Evolutionary conservation across 805 yeast species (phyloP).

Genomic region (Ogataea ganodermae): DNA sequence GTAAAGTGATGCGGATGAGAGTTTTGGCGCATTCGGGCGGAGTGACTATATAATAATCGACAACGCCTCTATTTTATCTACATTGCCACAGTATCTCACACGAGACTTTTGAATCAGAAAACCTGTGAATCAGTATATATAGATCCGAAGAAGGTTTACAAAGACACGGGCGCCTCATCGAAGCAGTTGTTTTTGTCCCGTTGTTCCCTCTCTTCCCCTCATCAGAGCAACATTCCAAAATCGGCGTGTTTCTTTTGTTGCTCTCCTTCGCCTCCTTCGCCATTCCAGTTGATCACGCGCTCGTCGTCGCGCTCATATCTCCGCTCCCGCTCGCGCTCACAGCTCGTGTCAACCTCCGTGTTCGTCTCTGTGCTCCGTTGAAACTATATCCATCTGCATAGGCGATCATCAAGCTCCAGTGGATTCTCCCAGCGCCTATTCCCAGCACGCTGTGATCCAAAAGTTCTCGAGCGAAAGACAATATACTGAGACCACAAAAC

Average conservation of each 20-base stretch:
- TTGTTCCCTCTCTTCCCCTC: background rate
- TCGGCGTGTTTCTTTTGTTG: background rate
- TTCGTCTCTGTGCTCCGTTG: background rate
- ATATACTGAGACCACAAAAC: slow-evolving; percentile 1
- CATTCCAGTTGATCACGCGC: background rate
- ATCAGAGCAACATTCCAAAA: background rate
- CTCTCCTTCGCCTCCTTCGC: slow-evolving; percentile 1
- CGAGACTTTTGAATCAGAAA: background rate
- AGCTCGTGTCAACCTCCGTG: background rate
- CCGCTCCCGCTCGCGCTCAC: background rate
- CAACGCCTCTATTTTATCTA: background rate
- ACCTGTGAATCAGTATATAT: background rate
- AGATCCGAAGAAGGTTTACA: background rate
- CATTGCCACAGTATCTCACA: background rate
- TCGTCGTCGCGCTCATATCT: background rate
- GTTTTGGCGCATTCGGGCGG: slow-evolving; percentile 3
- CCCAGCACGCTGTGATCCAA: background rate
- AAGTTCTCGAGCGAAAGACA: slow-evolving; percentile 1
- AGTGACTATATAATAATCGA: background rate
- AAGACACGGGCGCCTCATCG: background rate
- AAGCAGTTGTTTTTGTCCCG: background rate
- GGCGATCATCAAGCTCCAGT: background rate
- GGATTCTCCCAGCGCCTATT: slow-evolving; percentile 3
- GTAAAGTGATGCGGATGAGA: slow-evolving; percentile 3
- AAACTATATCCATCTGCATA: background rate